Evolutionary conservation across 495 filamentous ascomycete genomes (phyloP), one percentile per base, ranked within the genome.

Genomic region (Penicillium longicatenatum): DNA sequence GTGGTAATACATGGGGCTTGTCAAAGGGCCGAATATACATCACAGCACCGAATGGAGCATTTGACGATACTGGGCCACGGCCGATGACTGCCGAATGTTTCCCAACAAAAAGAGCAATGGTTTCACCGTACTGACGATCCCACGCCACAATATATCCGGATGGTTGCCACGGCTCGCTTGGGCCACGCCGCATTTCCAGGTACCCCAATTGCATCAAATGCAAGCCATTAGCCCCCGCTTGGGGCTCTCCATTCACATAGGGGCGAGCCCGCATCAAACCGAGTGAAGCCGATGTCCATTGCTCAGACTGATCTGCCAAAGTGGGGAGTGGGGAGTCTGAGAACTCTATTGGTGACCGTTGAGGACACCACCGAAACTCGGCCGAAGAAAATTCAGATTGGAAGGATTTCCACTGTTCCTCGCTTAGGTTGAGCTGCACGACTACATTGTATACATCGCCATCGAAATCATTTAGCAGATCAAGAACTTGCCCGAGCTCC

Each of bases 101-200:
- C 22, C 71, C 68, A 31, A 71, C 63, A 55, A 62, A 73, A 5
- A 78, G 45, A 16, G 61, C 57, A 39, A 73, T 29, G 35, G 75
- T 66, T 21, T 67, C 62, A 20, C 66, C 67, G 39, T 47, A 58
- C 52, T 60, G 61, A 45, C 75, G 73, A 42, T 79, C 74, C 68
- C 72, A 77, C 12, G 68, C 64, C 49, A 77, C 66, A 14, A 77
- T 64, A 50, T 79, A 67, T 1, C 72, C 75, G 0, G 74, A 71
- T 46, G 62, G 44, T 24, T 67, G 50, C 70, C 74, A 76, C 19
- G 52, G 14, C 41, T 61, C 44, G 17, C 50, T 29, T 30, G 44
- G 22, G 3, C 50, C 52, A 42, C 35, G 19, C 17, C 63, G 68
- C 58, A 58, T 58, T 20, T 69, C 58, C 41, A 79, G 47, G 33